Base-by-base conservation (phyloP, 2,329 filamentous ascomycete species). In the Bipolaris bicolor region DNA sequence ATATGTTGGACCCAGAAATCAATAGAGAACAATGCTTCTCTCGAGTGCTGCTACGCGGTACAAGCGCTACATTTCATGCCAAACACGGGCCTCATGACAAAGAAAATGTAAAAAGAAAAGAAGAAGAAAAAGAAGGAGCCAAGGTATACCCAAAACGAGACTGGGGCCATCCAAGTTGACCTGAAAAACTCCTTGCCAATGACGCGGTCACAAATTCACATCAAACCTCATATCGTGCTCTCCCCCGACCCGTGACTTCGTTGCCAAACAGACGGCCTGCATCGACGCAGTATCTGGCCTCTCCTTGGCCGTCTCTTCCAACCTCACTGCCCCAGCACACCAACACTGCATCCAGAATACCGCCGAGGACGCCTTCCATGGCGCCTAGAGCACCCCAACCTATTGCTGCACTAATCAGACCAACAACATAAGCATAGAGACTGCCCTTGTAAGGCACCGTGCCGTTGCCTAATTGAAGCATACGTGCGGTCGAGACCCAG, bases 281-380 rank as follows among this genome's bases (percentile, higher is more conserved):
- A 77, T 98, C 94, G 58, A 95, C 87, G 76, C 94, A 98, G 78
- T 96, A 97, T 45, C 90, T 88, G 43, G 83, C 85, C 65, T 87
- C 84, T 5, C 88, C 89, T 84, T 86, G 65, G 77, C 89, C 72
- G 49, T 75, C 70, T 3, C 62, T 57, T 2, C 73, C 76, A 1
- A 75, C 72, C 84, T 99, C 95, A 69, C 91, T 97, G 24, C 91
- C 92, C 85, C 96, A 98, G 80, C 95, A 99, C 11, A 99, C 89
- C 22, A 98, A 85, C 34, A 92, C 88, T 3, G 90, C 92, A 76
- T 97, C 92, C 4, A 97, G 86, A 50, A 97, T 92, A 51, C 91
- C 91, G 49, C 90, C 90, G 22, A 97, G 79, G 16, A 96, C 90
- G 13, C 92, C 90, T 73, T 97, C 93, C 84, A 96, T 94, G 1